These are phyloP conservation scores for Dothidotthia symphoricarpi DNA, from an alignment of 2,329 filamentous ascomycete genomes.

Conservation along the genomic window DNA sequence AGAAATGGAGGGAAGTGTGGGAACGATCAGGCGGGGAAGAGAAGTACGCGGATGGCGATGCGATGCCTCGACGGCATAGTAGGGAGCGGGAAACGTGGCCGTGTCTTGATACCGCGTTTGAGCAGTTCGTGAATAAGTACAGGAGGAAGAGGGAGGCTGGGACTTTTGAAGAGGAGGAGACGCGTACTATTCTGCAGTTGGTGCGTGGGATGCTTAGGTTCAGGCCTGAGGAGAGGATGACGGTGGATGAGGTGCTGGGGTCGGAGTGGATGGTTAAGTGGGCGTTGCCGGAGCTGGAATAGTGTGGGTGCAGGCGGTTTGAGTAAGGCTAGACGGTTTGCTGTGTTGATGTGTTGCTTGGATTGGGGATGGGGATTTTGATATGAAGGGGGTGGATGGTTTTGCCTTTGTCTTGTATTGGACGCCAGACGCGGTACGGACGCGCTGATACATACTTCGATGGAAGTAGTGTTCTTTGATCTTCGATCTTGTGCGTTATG, in stretches of 20 bases:
- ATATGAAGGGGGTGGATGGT: too few species aligned
- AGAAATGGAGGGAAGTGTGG: conserved; percentile 9
- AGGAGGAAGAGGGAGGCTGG: conserved; percentile 5
- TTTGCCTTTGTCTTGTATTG: too few species aligned
- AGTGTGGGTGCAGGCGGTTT: too few species aligned
- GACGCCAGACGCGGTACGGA: too few species aligned
- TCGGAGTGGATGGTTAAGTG: conserved; percentile 12
- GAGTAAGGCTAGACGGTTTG: too few species aligned
- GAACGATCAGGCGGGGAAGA: conserved; percentile 4
- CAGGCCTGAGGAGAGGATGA: conserved; percentile 9
- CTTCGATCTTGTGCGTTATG: too few species aligned
- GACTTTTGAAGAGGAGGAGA: conserved; percentile 10
- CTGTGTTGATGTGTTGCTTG: too few species aligned
- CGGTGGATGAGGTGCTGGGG: conserved; percentile 9
- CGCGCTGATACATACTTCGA: too few species aligned
- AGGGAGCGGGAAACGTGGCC: conserved; percentile 9
- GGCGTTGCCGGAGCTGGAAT: conserved; percentile 6
- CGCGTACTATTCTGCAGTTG: conserved; percentile 8
- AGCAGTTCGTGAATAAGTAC: conserved; percentile 11
- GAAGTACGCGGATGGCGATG: background rate
- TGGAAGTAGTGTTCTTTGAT: too few species aligned
- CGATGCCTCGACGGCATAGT: conserved; percentile 3
- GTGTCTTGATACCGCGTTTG: conserved; percentile 7
- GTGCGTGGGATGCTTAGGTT: conserved; percentile 14
- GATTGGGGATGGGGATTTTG: too few species aligned